A percentile compares a stretch with the other conserved stretches of the same genome.
phyloP scores from a whole-genome alignment of 371 early-diverging fungal genomes.

The Apophysomyces sp. region DNA sequence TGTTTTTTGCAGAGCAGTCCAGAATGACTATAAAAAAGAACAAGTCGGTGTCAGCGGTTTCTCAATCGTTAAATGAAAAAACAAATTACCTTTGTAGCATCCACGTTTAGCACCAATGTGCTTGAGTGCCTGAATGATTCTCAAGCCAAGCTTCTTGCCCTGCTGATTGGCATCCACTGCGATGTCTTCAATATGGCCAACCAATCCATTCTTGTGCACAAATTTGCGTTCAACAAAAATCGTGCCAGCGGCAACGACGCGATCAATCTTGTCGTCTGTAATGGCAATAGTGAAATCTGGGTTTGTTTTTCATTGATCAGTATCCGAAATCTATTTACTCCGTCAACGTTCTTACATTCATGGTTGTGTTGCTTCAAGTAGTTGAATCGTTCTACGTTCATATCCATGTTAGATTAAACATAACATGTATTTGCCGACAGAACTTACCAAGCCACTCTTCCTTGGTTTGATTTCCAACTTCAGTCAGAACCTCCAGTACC shows the following conservation, averaged over 20 bases:
- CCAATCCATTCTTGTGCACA: conserved; percentile 81
- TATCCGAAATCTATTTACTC: background rate
- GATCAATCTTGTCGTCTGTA: conserved; percentile 62
- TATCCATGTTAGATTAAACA: background rate
- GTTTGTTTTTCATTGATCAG: background rate
- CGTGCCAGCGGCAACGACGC: conserved; percentile 93
- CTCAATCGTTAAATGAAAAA: background rate
- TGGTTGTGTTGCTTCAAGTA: conserved; percentile 73
- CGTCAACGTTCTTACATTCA: conserved; percentile 57
- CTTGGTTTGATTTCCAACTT: conserved; percentile 71
- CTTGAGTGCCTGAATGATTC: conserved; percentile 74
- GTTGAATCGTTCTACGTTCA: conserved; percentile 59
- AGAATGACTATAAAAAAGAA: conserved; percentile 32
- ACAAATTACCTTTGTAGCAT: conserved; percentile 61
- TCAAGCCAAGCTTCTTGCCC: conserved; percentile 84
- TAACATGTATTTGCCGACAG: background rate
- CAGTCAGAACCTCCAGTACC: conserved; percentile 72
- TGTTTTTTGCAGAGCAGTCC: conserved; percentile 53
- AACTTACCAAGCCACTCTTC: conserved; percentile 61
- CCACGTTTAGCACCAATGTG: conserved; percentile 61
- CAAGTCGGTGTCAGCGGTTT: background rate
- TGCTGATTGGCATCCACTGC: conserved; percentile 93
- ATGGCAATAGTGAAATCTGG: conserved; percentile 81
- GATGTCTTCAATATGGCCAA: conserved; percentile 92
- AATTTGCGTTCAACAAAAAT: conserved; percentile 97